Conservation (phyloP, 257 asterid genomes). For the Capsicum rhomboideum region DNA sequence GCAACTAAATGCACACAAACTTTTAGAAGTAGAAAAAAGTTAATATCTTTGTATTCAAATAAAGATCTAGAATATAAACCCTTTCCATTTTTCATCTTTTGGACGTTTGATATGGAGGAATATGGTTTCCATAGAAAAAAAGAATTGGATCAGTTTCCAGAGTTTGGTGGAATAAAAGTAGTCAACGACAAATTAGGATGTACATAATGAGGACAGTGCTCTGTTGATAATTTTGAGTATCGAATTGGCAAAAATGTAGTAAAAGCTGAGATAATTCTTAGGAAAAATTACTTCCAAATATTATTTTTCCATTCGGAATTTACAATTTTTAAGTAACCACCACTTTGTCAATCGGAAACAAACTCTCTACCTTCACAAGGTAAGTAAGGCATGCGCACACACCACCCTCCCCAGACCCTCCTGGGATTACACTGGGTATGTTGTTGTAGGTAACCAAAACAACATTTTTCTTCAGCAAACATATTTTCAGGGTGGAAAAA, state of each 20-base stretch:
- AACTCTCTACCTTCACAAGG: too few species aligned
- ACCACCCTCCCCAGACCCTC: too few species aligned
- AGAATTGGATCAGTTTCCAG: background rate
- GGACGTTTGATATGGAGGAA: background rate
- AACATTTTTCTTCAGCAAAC: background rate
- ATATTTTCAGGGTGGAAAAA: background rate
- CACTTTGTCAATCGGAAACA: too few species aligned
- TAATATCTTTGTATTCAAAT: background rate
- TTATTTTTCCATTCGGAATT: background rate
- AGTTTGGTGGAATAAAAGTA: background rate
- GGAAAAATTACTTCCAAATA: background rate
- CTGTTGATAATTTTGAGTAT: background rate
- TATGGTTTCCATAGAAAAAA: background rate
- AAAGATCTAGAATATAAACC: background rate
- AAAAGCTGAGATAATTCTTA: background rate
- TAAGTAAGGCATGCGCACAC: too few species aligned
- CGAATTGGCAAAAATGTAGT: background rate
- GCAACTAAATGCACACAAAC: background rate
- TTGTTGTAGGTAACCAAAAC: background rate
- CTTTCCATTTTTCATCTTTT: background rate
- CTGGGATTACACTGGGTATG: too few species aligned
- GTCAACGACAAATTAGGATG: background rate
- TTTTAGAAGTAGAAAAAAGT: background rate
- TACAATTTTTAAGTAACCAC: background rate
- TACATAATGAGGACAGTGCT: background rate